Percentiles rank a stretch among this genome's conserved stretches.
These are phyloP conservation scores for Neophaeococcomyces aloes DNA, from an alignment of 2,329 filamentous ascomycete genomes.

Conservation along the genomic window DNA sequence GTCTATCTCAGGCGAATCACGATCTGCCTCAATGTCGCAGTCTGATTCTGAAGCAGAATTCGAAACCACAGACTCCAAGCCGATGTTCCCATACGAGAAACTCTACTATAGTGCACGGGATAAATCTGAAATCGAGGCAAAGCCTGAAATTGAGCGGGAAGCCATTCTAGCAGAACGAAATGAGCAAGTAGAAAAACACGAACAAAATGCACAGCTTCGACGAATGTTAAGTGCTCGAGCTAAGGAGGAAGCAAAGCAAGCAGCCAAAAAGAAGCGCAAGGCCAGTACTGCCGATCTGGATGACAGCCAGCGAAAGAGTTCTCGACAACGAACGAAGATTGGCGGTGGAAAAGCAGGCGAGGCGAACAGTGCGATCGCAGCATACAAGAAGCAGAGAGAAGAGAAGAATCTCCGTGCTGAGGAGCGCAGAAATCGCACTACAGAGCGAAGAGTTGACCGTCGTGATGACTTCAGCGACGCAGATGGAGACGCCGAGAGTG, in stretches of 20 bases:
- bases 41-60: constrained; percentile 67
- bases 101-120: constrained; percentile 66
- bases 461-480: constrained; percentile 50
- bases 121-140: constrained; percentile 66
- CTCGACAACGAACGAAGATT: constrained; percentile 58
- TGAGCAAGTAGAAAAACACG: constrained; percentile 67
- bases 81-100: constrained; percentile 72
- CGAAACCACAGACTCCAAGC: constrained; percentile 39
- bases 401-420: constrained; percentile 44
- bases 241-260: constrained; percentile 45
- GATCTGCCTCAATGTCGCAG: constrained; percentile 82
- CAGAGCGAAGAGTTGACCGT: constrained; percentile 49
- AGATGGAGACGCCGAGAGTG: constrained; percentile 59
- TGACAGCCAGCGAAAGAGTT: constrained; percentile 62
- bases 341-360: constrained; percentile 58
- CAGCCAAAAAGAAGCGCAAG: constrained; percentile 57
- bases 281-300: constrained; percentile 69
- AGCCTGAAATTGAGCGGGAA: constrained; percentile 87
- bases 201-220: constrained; percentile 72
- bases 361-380: constrained; percentile 62
- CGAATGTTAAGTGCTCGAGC: constrained; percentile 62
- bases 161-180: constrained; percentile 79
- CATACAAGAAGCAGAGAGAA: constrained; percentile 51
- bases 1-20: constrained; percentile 59
- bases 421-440: constrained; percentile 35